Conservation (phyloP, 116 monocot genomes). For the Posidonia oceanica region DNA sequence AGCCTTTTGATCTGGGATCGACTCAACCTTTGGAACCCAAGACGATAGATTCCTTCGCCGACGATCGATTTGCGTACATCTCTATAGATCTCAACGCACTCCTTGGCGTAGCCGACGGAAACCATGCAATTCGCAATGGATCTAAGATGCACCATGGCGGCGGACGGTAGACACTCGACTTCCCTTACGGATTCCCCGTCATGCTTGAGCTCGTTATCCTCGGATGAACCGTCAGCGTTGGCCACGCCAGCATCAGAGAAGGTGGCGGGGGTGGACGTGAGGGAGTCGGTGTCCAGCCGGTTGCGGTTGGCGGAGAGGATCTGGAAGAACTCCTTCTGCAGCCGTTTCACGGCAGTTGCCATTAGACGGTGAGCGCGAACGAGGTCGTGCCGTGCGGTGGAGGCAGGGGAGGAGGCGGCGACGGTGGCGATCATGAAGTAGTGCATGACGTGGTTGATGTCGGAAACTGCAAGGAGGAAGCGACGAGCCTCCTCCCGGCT, state of each 20-base stretch:
- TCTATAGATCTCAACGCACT: conserved; percentile 49
- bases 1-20: conserved; percentile 30
- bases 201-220: neutral
- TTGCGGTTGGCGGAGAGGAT: conserved; percentile 25
- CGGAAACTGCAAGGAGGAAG: conserved; percentile 20
- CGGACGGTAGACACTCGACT: neutral
- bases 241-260: conserved; percentile 4
- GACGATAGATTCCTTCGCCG: conserved; percentile 6
- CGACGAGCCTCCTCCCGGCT: too few species aligned
- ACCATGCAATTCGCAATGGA: conserved; percentile 59
- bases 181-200: too few species aligned
- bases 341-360: conserved; percentile 19
- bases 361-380: conserved; percentile 16
- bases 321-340: conserved; percentile 28
- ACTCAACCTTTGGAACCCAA: conserved; percentile 7
- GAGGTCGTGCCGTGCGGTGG: conserved; percentile 4
- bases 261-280: neutral
- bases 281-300: conserved; percentile 11
- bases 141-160: conserved; percentile 5
- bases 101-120: conserved; percentile 45
- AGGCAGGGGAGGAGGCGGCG: too few species aligned
- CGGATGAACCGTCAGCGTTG: neutral
- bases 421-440: conserved; percentile 1
- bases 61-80: conserved; percentile 20
- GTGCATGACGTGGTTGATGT: conserved; percentile 27